Base-by-base conservation (phyloP, 2,329 filamentous ascomycete species). In the Phialemonium atrogriseum region DNA sequence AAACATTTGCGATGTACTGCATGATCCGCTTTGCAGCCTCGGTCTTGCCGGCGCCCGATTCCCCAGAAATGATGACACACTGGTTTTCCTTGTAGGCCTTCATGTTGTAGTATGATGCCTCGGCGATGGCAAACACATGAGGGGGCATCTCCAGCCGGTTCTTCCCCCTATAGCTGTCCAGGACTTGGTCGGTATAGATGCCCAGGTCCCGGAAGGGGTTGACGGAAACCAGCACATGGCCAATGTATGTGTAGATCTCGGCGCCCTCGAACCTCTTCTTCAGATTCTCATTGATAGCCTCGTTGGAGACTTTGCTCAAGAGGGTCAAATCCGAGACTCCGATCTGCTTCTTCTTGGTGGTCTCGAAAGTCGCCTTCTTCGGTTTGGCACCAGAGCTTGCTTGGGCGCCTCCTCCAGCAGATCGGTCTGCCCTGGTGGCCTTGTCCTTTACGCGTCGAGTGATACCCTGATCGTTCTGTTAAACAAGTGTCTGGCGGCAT, bases 241-340 rank as follows among this genome's bases (percentile, higher is more conserved):
- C 91, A 57, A 98, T 98, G 61, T 98, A 98, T 53, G 91, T 98
- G 67, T 98, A 98, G 58, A 98, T 98, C 64, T 98, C 89, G 58
- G 73, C 81, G 70, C 89, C 88, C 56, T 96, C 86, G 60, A 98
- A 98, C 40, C 91, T 80, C 68, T 96, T 93, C 71, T 95, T 94
- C 58, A 98, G 59, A 59, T 98, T 98, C 36, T 96, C 91, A 65
- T 98, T 98, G 69, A 98, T 98, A 39, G 89, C 88, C 60, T 98
- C 91, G 60, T 98, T 96, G 45, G 88, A 94, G 44, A 98, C 93
- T 62, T 96, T 96, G 70, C 88, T 95, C 54, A 98, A 82, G 50
- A 98, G 70, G 4, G 91, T 98, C 56, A 98, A 73, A 69, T 98
- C 91, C 34, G 91, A 95, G 33, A 98, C 91, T 45, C 91, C 91